phyloP scores from a whole-genome alignment of 805 yeast genomes.

The Spathaspora sp. region DNA sequence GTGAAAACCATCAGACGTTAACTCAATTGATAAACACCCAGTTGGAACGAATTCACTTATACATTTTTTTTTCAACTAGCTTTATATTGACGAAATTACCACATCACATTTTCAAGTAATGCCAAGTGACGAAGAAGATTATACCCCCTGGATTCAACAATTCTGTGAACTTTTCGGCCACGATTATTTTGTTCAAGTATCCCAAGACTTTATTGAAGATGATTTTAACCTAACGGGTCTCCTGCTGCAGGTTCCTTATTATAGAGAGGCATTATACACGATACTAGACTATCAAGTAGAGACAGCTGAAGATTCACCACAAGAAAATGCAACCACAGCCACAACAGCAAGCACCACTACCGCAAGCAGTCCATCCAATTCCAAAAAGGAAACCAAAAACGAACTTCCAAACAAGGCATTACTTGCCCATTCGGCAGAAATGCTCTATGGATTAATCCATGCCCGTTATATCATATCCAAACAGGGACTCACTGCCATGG shows the following conservation, averaged over 20 bases:
- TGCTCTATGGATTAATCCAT: constrained; percentile 89
- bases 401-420: constrained; percentile 68
- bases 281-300: constrained; percentile 78
- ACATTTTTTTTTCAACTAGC: too few relatives aligned
- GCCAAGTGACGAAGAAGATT: constrained; percentile 50
- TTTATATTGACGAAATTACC: too few relatives aligned
- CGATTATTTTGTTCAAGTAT: constrained; percentile 88
- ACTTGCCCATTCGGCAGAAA: constrained; percentile 86
- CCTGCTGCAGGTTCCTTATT: constrained; percentile 79
- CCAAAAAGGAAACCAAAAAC: constrained; percentile 6
- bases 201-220: constrained; percentile 91
- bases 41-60: neutral
- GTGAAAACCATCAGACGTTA: neutral
- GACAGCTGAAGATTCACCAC: constrained; percentile 34
- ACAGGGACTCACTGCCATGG: constrained; percentile 86
- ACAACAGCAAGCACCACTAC: neutral
- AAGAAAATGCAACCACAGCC: constrained; percentile 4
- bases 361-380: neutral
- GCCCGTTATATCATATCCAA: constrained; percentile 87
- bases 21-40: neutral
- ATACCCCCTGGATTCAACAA: constrained; percentile 78
- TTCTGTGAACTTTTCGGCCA: constrained; percentile 79
- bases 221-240: constrained; percentile 94
- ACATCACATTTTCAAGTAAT: constrained; percentile 11
- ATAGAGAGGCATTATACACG: constrained; percentile 86